phyloP scores from a whole-genome alignment of 2,329 filamentous ascomycete genomes.

The Arthrobotrys musiformis region DNA sequence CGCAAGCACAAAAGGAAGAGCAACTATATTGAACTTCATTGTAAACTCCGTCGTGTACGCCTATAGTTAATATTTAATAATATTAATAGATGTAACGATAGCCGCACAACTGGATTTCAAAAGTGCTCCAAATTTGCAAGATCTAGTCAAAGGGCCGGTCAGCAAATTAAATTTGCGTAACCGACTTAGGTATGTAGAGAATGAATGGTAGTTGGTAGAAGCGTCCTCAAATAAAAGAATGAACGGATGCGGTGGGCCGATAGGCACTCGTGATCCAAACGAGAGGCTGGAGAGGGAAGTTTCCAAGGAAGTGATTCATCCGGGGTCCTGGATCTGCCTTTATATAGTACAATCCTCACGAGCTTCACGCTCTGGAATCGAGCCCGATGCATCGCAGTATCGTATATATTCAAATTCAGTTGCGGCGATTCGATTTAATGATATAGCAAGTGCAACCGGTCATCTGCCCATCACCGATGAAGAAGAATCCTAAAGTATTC shows the following conservation, averaged over 20 bases:
- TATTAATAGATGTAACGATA: too few species aligned
- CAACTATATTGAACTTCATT: neutral
- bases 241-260: neutral
- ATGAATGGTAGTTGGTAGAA: neutral
- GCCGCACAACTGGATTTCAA: neutral
- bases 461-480: neutral
- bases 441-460: neutral
- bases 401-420: neutral
- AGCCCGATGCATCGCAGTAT: neutral
- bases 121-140: neutral
- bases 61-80: neutral
- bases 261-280: neutral
- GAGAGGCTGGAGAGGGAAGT: neutral
- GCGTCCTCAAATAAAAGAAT: neutral
- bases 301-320: neutral
- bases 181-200: neutral
- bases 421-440: neutral
- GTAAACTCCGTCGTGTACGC: neutral
- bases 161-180: too few species aligned
- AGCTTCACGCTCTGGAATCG: too few species aligned
- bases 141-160: neutral
- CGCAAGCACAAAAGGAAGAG: neutral
- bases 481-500: neutral
- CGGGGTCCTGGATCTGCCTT: neutral
- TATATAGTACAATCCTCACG: too few species aligned